Conservation (phyloP, 1,139 yeast species). For the Taphrina communis region DNA sequence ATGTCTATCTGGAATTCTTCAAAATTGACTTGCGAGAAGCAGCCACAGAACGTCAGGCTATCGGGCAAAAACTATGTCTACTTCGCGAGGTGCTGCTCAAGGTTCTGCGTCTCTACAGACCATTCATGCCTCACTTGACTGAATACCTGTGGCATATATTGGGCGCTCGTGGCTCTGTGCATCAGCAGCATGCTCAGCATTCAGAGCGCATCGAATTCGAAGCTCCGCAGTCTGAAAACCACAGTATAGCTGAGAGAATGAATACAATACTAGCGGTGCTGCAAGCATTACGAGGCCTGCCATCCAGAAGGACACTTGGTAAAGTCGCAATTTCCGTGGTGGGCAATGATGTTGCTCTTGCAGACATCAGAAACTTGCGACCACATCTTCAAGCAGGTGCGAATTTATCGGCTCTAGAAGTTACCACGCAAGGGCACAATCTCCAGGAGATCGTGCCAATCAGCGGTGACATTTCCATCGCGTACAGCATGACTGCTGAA, state of each 20-base stretch:
- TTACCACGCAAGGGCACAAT: neutral
- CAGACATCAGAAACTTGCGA: neutral
- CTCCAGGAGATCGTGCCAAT: neutral
- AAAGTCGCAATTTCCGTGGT: neutral
- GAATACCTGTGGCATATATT: conserved; percentile 99
- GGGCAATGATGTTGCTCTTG: neutral
- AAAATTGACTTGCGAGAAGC: conserved; percentile 82
- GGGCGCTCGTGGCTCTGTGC: conserved; percentile 9
- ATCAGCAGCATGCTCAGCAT: neutral
- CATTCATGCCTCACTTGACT: conserved; percentile 96
- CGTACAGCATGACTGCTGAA: neutral
- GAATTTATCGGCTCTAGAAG: neutral
- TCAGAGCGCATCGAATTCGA: neutral
- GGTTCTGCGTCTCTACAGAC: conserved; percentile 89
- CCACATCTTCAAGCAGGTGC: neutral
- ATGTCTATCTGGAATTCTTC: conserved; percentile 96
- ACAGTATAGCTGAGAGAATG: neutral
- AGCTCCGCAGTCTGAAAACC: neutral
- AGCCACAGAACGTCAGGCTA: conserved; percentile 59
- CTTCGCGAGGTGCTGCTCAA: conserved; percentile 84
- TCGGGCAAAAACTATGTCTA: conserved; percentile 89
- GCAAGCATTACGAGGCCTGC: conserved; percentile 3
- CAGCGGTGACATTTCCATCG: neutral
- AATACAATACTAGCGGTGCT: neutral
- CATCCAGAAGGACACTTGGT: neutral